phyloP scores from a whole-genome alignment of 768 basidiomycete genomes.

The Boletus rufocinnamomeus region DNA sequence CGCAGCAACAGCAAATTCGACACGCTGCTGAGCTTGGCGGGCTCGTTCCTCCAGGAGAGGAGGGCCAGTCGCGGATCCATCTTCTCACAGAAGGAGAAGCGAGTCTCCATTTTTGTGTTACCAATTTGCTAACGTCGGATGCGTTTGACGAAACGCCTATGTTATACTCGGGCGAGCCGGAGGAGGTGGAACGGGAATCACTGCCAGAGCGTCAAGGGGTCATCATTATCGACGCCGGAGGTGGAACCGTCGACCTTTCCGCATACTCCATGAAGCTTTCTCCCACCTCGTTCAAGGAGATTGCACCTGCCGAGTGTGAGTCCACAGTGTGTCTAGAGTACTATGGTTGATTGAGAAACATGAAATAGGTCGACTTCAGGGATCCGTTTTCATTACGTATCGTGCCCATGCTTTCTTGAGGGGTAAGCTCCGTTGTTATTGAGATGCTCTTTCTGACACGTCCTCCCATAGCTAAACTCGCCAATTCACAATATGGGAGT shows the following conservation, averaged over 20 bases:
- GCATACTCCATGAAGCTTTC: constrained; percentile 42
- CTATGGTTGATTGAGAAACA: background rate
- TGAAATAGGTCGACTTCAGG: constrained; percentile 39
- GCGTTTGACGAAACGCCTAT: constrained; percentile 12
- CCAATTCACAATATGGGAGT: constrained; percentile 30
- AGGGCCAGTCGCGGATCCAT: constrained; percentile 43
- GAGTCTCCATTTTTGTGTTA: constrained; percentile 51
- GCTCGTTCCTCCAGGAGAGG: constrained; percentile 43
- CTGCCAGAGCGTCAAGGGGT: constrained; percentile 32
- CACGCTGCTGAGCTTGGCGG: constrained; percentile 50
- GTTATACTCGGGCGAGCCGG: constrained; percentile 21
- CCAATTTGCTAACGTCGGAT: constrained; percentile 43
- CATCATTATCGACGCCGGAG: constrained; percentile 53
- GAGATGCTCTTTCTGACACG: background rate
- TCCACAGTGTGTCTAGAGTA: background rate
- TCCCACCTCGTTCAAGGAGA: constrained; percentile 39
- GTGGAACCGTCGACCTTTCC: constrained; percentile 43
- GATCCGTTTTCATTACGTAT: constrained; percentile 39
- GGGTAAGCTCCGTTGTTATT: constrained; percentile 23
- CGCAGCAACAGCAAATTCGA: constrained; percentile 56
- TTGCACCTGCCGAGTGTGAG: constrained; percentile 37
- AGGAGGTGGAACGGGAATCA: constrained; percentile 13
- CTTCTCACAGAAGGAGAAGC: constrained; percentile 68
- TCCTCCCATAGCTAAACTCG: constrained; percentile 26
- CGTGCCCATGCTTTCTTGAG: constrained; percentile 35